Conservation (phyloP, 352 stramenopile genomes). For the Globisporangium acanthophoron region DNA sequence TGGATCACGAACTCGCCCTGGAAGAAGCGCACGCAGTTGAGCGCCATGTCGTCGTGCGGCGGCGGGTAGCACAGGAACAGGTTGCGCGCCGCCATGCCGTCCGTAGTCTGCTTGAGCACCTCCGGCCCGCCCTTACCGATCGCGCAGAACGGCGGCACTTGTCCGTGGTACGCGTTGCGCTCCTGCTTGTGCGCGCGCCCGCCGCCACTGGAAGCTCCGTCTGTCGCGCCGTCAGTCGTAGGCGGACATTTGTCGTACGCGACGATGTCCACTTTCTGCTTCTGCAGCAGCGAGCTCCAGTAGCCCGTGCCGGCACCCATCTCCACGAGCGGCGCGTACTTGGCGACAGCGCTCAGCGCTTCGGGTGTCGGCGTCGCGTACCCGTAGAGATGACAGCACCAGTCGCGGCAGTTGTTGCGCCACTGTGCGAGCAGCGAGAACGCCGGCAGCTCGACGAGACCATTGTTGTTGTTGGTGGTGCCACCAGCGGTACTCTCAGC, state of each 20-base stretch:
- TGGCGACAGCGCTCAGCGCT: constrained; percentile 39
- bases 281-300: constrained; percentile 77
- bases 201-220: constrained; percentile 9
- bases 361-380: constrained; percentile 60
- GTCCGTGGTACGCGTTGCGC: constrained; percentile 54
- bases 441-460: constrained; percentile 42
- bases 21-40: constrained; percentile 49
- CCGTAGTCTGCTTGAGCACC: constrained; percentile 29
- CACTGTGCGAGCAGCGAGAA: constrained; percentile 66
- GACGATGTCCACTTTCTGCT: constrained; percentile 65
- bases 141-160: constrained; percentile 58
- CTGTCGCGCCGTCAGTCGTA: constrained; percentile 8
- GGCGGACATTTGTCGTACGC: constrained; percentile 59
- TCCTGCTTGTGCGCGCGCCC: constrained; percentile 16
- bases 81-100: constrained; percentile 27
- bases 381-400: constrained; percentile 69
- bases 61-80: constrained; percentile 75
- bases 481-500: constrained; percentile 4
- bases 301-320: constrained; percentile 88
- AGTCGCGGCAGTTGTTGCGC: constrained; percentile 75
- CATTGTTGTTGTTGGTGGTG: constrained; percentile 11
- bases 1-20: constrained; percentile 61
- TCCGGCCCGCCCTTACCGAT: constrained; percentile 53
- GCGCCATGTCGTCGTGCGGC: constrained; percentile 56
- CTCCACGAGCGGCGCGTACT: constrained; percentile 75